Percentiles rank a stretch among this genome's conserved stretches.
Evolutionary conservation across 495 filamentous ascomycete genomes (phyloP).

Genomic region (Margaritispora aquatica): DNA sequence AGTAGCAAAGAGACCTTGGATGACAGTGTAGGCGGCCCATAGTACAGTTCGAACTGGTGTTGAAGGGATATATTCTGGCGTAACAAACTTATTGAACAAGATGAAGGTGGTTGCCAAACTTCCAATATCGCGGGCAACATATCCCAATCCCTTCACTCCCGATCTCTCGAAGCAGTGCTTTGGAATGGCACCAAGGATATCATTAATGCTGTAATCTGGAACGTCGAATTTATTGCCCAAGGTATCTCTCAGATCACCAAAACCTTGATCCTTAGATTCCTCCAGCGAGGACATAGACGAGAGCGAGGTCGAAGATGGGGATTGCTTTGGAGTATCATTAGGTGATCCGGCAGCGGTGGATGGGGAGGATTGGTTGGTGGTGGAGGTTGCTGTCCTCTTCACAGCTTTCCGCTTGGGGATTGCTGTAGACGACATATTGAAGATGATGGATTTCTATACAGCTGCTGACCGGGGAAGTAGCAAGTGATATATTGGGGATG

Average conservation of each 20-base stretch:
- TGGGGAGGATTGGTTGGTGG: constrained; percentile 45
- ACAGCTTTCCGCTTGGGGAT: constrained; percentile 48
- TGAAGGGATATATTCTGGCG: constrained; percentile 53
- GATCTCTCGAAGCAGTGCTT: constrained; percentile 76
- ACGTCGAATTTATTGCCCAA: constrained; percentile 71
- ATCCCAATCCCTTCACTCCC: constrained; percentile 50
- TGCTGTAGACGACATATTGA: constrained; percentile 53
- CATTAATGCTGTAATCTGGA: constrained; percentile 73
- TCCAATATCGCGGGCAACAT: constrained; percentile 65
- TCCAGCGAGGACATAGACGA: constrained; percentile 76
- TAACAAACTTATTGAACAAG: constrained; percentile 57
- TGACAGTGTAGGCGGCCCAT: constrained; percentile 66
- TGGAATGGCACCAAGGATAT: constrained; percentile 77
- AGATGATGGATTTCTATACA: background rate
- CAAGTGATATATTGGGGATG: background rate
- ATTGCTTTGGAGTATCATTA: constrained; percentile 62
- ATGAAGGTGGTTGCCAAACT: constrained; percentile 59
- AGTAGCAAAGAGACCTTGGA: constrained; percentile 73
- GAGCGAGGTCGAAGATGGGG: constrained; percentile 82
- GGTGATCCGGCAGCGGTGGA: constrained; percentile 60
- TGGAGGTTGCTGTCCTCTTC: constrained; percentile 42
- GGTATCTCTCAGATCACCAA: constrained; percentile 58
- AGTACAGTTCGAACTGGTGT: constrained; percentile 46
- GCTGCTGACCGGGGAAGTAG: background rate
- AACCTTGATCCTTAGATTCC: constrained; percentile 30